phyloP scores from a whole-genome alignment of 2,329 filamentous ascomycete genomes.

The Talaromyces sp. region DNA sequence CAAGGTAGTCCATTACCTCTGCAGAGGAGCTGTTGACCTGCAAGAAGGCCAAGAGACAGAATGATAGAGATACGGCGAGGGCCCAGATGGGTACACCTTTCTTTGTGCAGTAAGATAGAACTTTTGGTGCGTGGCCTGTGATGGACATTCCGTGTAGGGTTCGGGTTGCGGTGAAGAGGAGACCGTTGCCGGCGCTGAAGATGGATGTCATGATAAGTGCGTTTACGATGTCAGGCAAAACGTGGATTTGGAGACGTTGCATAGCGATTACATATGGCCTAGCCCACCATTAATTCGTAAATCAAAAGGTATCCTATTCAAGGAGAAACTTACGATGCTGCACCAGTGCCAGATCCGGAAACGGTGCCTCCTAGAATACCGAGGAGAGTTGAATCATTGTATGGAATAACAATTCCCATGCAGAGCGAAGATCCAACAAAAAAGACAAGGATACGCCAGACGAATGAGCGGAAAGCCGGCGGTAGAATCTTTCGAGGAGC shows the following conservation, averaged over 20 bases:
- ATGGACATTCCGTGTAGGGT: conserved; percentile 67
- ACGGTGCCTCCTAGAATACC: conserved; percentile 51
- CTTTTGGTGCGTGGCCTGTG: conserved; percentile 64
- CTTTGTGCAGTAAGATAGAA: conserved; percentile 66
- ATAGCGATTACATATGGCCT: conserved; percentile 70
- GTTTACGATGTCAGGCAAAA: conserved; percentile 65
- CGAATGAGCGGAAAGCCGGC: conserved; percentile 69
- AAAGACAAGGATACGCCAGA: conserved; percentile 75
- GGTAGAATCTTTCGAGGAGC: conserved; percentile 71
- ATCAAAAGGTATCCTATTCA: too few species aligned
- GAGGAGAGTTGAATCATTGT: conserved; percentile 49
- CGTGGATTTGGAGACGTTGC: conserved; percentile 57
- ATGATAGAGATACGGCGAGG: conserved; percentile 56
- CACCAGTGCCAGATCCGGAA: conserved; percentile 40
- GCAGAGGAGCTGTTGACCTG: conserved; percentile 56
- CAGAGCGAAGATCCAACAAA: conserved; percentile 70
- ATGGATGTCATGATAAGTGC: conserved; percentile 68
- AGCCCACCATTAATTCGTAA: too few species aligned
- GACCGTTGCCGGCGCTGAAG: conserved; percentile 71
- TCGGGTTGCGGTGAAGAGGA: conserved; percentile 68
- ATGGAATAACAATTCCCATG: conserved; percentile 70
- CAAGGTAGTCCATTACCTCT: conserved; percentile 59
- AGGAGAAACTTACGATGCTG: conserved; percentile 46
- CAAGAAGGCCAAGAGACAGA: conserved; percentile 66
- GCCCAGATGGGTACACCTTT: conserved; percentile 66